Percentiles rank a stretch among this genome's conserved stretches.
Conservation (phyloP, 225 moss, liverwort and hornwort species). For the Marchantia paleacea region DNA sequence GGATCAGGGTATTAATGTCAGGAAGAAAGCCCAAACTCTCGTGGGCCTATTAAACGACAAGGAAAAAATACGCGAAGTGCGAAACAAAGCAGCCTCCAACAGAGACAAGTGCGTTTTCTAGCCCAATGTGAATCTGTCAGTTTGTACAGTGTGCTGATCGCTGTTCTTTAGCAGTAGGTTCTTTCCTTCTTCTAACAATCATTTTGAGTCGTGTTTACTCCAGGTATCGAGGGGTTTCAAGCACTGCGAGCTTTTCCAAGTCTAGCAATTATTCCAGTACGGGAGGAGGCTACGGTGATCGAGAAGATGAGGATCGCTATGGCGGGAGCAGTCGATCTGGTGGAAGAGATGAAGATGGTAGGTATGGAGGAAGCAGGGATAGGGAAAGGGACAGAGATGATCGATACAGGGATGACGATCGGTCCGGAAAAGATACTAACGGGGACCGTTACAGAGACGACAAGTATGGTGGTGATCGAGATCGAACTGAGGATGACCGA, state of each 20-base stretch:
- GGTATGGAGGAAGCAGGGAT: slow-evolving; percentile 47
- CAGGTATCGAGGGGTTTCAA: slow-evolving; percentile 96
- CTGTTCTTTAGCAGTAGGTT: neutral
- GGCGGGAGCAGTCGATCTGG: slow-evolving; percentile 62
- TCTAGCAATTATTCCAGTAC: slow-evolving; percentile 74
- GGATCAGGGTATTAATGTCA: slow-evolving; percentile 99
- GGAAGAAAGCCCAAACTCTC: slow-evolving; percentile 86
- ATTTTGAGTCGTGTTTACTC: neutral
- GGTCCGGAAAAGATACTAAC: slow-evolving; percentile 48
- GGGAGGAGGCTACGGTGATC: slow-evolving; percentile 76
- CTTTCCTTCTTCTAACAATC: neutral
- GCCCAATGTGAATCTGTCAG: neutral
- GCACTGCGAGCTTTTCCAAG: slow-evolving; percentile 61
- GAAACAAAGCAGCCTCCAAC: slow-evolving; percentile 76
- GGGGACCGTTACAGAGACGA: slow-evolving; percentile 71
- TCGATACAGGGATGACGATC: slow-evolving; percentile 77
- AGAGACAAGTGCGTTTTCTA: slow-evolving; percentile 77
- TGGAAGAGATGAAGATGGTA: slow-evolving; percentile 72
- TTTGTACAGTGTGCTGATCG: neutral
- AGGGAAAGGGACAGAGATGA: slow-evolving; percentile 58
- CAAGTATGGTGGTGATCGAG: slow-evolving; percentile 47
- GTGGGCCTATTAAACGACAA: slow-evolving; percentile 78
- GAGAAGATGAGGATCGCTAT: slow-evolving; percentile 66
- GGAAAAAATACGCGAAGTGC: slow-evolving; percentile 90
- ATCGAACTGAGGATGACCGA: slow-evolving; percentile 43